Evolutionary conservation across 2,329 filamentous ascomycete genomes (phyloP).

Genomic region (Claviceps humidiphila): DNA sequence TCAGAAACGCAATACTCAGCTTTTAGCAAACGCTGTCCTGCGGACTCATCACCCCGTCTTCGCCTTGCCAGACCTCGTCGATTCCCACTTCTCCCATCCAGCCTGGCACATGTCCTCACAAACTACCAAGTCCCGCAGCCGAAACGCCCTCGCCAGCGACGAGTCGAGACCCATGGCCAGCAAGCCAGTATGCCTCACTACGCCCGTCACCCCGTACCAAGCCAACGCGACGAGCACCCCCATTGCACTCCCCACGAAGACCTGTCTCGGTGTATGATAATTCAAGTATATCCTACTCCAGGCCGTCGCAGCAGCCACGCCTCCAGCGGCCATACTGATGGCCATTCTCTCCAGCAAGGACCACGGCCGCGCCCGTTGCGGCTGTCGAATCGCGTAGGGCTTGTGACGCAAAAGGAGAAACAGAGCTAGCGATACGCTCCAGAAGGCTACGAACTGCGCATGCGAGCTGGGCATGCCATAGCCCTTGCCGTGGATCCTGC

Average conservation of each 20-base stretch:
- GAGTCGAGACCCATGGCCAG: conserved; percentile 60
- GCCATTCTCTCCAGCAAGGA: conserved; percentile 46
- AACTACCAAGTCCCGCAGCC: conserved; percentile 71
- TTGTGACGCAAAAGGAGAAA: conserved; percentile 75
- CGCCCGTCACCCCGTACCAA: conserved; percentile 68
- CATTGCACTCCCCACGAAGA: conserved; percentile 62
- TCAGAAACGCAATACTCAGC: neutral
- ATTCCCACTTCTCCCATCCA: conserved; percentile 88
- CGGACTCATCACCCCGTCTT: conserved; percentile 10
- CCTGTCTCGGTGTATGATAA: conserved; percentile 84
- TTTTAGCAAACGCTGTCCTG: no score
- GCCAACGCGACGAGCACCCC: conserved; percentile 56
- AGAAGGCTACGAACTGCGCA: conserved; percentile 88
- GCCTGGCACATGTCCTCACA: conserved; percentile 82
- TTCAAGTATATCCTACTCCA: conserved; percentile 78
- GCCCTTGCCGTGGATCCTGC: conserved; percentile 74
- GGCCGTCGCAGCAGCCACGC: conserved; percentile 55
- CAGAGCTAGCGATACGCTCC: conserved; percentile 68
- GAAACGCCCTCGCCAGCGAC: conserved; percentile 48
- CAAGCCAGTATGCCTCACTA: conserved; percentile 53
- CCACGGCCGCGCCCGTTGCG: conserved; percentile 30
- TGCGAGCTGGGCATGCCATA: conserved; percentile 96
- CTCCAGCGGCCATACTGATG: conserved; percentile 40
- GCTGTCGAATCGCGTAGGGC: conserved; percentile 26
- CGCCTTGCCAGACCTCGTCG: conserved; percentile 22